Base-by-base conservation (phyloP, 2,329 filamentous ascomycete genomes). In the Colletotrichum eremochloae region DNA sequence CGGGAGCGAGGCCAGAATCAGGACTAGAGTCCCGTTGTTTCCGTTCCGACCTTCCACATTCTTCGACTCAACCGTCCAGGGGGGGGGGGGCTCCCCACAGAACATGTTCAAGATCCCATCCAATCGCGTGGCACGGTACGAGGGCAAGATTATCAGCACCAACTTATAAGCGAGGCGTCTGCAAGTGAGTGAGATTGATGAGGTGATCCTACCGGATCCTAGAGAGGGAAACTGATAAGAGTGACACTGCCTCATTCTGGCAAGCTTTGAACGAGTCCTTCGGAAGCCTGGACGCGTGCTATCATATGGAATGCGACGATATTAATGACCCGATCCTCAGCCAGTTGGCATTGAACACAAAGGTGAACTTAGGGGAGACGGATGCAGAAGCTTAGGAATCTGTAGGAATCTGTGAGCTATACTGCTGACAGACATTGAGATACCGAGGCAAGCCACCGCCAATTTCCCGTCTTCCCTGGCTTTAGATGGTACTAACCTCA, bases 201-300 rank as follows among this genome's bases (percentile, higher is more conserved):
- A 20, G n/a, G 38, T 5, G 11, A 40, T 3, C 12, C 11, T 66
- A 12, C 33, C n/a, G 42, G 12, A 12, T 44, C 42, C 44, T 3
- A 24, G n/a, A 48, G 20, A 48, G 46, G 46, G 12, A 48, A n/a
- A 9, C 46, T 48, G n/a, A 87, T 3, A 86, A 89, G 60, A 89
- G 86, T 9, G 90, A 92, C 76, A 91, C 92, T 74, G 88, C 86
- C 15, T 86, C 87, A 1, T 92, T 92, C 82, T 82, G 88, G 44
- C 82, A 87, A 50, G 81, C 85, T 36, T 86, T 88, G 48, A 64
- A 77, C 9, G 81, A 90, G 90, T 76, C 87, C 83, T 24, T 85
- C 79, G 52, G 88, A 82, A 89, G 89, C 11, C 82, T 92, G 76
- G 66, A 80, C 74, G 64, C 75, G n/a, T 74, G 78, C 74, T 78